A percentile compares a stretch with the other conserved stretches of the same genome.
Evolutionary conservation across 495 filamentous ascomycete species (phyloP).

Genomic region (Daldinia bambusicola): DNA sequence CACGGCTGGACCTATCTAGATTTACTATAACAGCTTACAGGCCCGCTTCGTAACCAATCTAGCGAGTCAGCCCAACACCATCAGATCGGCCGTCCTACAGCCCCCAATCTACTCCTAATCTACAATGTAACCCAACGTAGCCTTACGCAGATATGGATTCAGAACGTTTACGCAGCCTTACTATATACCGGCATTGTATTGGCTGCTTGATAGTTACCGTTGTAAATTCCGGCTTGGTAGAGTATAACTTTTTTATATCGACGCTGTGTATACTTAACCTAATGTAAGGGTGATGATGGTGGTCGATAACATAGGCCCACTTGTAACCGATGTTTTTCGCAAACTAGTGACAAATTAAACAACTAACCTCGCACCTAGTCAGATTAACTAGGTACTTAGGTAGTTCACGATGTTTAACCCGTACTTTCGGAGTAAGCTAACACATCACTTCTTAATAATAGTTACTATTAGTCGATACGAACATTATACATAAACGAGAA

Average conservation of each 20-base stretch:
- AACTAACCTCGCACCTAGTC: too few relatives aligned
- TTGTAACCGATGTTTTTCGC: too few relatives aligned
- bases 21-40: slow-evolving; percentile 27
- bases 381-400: too few relatives aligned
- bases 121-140: slow-evolving; percentile 33
- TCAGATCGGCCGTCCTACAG: slow-evolving; percentile 27
- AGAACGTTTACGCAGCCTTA: slow-evolving; percentile 34
- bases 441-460: neutral
- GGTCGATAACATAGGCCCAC: neutral
- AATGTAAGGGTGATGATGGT: too few relatives aligned
- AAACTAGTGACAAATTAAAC: too few relatives aligned
- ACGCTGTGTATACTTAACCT: neutral
- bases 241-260: slow-evolving; percentile 6
- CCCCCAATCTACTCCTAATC: slow-evolving; percentile 30
- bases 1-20: slow-evolving; percentile 10
- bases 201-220: neutral
- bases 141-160: slow-evolving; percentile 23
- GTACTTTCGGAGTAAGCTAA: neutral
- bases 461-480: neutral
- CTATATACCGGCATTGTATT: slow-evolving; percentile 13
- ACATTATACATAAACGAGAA: neutral
- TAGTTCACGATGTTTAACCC: neutral
- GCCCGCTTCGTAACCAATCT: slow-evolving; percentile 24
- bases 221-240: slow-evolving; percentile 11
- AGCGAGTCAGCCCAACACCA: slow-evolving; percentile 26